phyloP scores from a whole-genome alignment of 2,329 filamentous ascomycete genomes.

The Fusarium succisae region DNA sequence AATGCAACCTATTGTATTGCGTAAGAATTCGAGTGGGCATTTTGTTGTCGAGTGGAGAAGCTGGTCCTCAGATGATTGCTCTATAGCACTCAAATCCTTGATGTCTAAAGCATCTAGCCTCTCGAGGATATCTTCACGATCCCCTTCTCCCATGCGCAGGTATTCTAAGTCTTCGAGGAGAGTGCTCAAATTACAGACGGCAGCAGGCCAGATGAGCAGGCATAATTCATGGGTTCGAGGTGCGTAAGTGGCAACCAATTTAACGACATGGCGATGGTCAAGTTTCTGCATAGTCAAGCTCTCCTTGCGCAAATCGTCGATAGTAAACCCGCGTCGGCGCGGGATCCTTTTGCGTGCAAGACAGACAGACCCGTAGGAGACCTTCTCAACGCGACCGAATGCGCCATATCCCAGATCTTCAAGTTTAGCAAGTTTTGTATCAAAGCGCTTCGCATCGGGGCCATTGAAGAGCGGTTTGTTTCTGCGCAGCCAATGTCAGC shows the following conservation, averaged over 20 bases:
- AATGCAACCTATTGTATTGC: slow-evolving; percentile 55
- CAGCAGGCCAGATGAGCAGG: slow-evolving; percentile 58
- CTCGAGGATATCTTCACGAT: slow-evolving; percentile 52
- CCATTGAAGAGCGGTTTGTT: slow-evolving; percentile 45
- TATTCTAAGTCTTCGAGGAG: slow-evolving; percentile 56
- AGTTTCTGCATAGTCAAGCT: slow-evolving; percentile 59
- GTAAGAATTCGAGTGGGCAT: slow-evolving; percentile 54
- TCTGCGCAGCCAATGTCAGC: slow-evolving; percentile 31
- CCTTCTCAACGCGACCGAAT: slow-evolving; percentile 57
- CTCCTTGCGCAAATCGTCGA: slow-evolving; percentile 56
- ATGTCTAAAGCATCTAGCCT: slow-evolving; percentile 52
- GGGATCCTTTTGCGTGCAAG: slow-evolving; percentile 57
- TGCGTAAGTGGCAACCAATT: slow-evolving; percentile 58
- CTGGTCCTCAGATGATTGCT: slow-evolving; percentile 38
- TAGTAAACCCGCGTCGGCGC: slow-evolving; percentile 48
- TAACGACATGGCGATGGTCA: slow-evolving; percentile 59
- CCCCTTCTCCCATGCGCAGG: slow-evolving; percentile 50
- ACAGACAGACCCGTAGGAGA: slow-evolving; percentile 52
- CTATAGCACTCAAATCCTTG: slow-evolving; percentile 49
- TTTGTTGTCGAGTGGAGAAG: slow-evolving; percentile 36
- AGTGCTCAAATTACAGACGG: slow-evolving; percentile 55
- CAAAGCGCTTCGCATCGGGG: slow-evolving; percentile 48
- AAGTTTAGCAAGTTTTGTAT: slow-evolving; percentile 44
- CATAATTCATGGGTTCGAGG: slow-evolving; percentile 53
- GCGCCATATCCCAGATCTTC: slow-evolving; percentile 54